Evolutionary conservation across 306 rosid genomes (phyloP).

Genomic region (Castanospermum australe): DNA sequence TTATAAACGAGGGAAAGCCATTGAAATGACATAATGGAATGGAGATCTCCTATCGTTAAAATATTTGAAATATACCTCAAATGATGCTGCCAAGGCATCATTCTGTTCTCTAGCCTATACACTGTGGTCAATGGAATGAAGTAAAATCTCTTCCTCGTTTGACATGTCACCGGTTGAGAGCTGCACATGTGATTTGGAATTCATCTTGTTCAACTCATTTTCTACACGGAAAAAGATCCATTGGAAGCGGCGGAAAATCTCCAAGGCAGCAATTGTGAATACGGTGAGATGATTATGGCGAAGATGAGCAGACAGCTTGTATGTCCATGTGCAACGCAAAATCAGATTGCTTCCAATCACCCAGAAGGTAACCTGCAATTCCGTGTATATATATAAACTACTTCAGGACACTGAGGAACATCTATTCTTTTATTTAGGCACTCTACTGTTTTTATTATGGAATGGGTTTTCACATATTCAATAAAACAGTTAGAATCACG

Average conservation of each 20-base stretch:
- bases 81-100: slow-evolving; percentile 28
- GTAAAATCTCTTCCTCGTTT: slow-evolving; percentile 69
- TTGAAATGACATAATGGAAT: slow-evolving; percentile 14
- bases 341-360: slow-evolving; percentile 89
- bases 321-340: slow-evolving; percentile 98
- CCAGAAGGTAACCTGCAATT: slow-evolving; percentile 86
- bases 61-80: slow-evolving; percentile 26
- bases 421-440: slow-evolving; percentile 2
- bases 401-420: slow-evolving; percentile 23
- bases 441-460: neutral
- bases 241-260: slow-evolving; percentile 96
- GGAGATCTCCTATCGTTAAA: slow-evolving; percentile 35
- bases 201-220: slow-evolving; percentile 88
- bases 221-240: slow-evolving; percentile 98
- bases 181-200: slow-evolving; percentile 63
- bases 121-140: slow-evolving; percentile 53
- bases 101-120: slow-evolving; percentile 46
- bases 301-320: slow-evolving; percentile 97
- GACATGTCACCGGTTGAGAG: slow-evolving; percentile 57
- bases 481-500: neutral
- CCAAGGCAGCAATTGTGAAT: slow-evolving; percentile 76
- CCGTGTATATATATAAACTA: slow-evolving; percentile 13
- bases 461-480: neutral
- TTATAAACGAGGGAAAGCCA: slow-evolving; percentile 23
- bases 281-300: slow-evolving; percentile 94